phyloP scores from a whole-genome alignment of 2,329 filamentous ascomycete genomes.

The Sarocladium strictum region DNA sequence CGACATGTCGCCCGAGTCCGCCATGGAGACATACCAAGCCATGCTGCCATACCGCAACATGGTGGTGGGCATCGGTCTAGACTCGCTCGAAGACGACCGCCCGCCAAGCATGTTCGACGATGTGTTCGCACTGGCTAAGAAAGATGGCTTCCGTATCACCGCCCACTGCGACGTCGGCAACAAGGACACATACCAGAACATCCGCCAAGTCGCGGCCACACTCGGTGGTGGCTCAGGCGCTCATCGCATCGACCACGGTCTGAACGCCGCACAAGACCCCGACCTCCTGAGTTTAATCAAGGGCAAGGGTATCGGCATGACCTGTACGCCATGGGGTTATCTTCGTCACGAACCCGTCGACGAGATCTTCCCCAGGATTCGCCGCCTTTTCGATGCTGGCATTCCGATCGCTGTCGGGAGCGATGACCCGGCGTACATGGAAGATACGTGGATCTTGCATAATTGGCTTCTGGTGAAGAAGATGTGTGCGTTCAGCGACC shows the following conservation, averaged over 20 bases:
- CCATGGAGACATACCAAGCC: constrained; percentile 49
- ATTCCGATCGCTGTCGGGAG: constrained; percentile 64
- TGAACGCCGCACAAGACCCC: constrained; percentile 53
- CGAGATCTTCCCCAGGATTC: constrained; percentile 40
- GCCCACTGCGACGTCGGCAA: constrained; percentile 44
- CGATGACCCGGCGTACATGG: constrained; percentile 68
- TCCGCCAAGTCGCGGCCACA: constrained; percentile 42
- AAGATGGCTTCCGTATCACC: constrained; percentile 36
- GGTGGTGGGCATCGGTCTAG: constrained; percentile 37
- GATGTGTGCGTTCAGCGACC: constrained; percentile 27
- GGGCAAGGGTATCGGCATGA: constrained; percentile 50
- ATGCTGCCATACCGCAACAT: constrained; percentile 29
- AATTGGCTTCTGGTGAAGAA: constrained; percentile 42
- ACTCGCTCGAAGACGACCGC: constrained; percentile 35
- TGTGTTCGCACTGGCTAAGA: constrained; percentile 25
- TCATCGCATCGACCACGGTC: constrained; percentile 66
- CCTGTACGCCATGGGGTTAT: constrained; percentile 50
- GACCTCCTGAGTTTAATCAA: constrained; percentile 52
- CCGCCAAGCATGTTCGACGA: constrained; percentile 37
- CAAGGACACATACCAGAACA: constrained; percentile 38
- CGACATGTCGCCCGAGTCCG: constrained; percentile 64
- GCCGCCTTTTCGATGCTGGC: constrained; percentile 52
- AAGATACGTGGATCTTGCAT: constrained; percentile 43
- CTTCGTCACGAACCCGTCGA: constrained; percentile 10
- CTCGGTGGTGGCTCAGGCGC: constrained; percentile 54